phyloP scores from a whole-genome alignment of 2,329 filamentous ascomycete species.

The Aspergillus udagawae region DNA sequence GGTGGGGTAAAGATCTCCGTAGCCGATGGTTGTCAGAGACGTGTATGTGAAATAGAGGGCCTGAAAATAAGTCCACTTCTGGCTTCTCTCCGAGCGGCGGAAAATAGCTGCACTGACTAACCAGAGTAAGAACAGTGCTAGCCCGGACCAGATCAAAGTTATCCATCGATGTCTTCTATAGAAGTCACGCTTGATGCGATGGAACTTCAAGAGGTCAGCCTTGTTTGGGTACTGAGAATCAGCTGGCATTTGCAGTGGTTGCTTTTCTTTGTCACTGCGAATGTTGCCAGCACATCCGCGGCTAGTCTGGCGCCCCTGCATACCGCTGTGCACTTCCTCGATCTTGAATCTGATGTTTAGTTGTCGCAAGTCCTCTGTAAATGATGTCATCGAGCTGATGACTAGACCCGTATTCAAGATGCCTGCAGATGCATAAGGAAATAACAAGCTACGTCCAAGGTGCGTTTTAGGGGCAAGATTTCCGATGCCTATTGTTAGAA shows the following conservation, averaged over 20 bases:
- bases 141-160: constrained; percentile 37
- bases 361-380: background rate
- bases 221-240: background rate
- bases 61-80: constrained; percentile 51
- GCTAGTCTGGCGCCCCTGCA: background rate
- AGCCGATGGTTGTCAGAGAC: constrained; percentile 53
- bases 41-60: constrained; percentile 53
- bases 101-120: constrained; percentile 50
- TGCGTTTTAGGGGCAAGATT: constrained; percentile 49
- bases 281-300: too few relatives aligned
- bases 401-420: constrained; percentile 54
- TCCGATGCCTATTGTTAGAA: constrained; percentile 54
- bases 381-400: constrained; percentile 47
- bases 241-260: background rate
- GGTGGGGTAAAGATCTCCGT: constrained; percentile 47
- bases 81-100: constrained; percentile 41
- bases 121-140: constrained; percentile 40
- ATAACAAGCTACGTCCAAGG: constrained; percentile 48
- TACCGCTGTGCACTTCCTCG: background rate
- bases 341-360: background rate
- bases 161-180: constrained; percentile 11
- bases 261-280: background rate
- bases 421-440: constrained; percentile 53
- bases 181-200: background rate
- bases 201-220: background rate